Percentiles rank a stretch among this genome's conserved stretches.
Conservation (phyloP, 129 eudicot genomes). For the Flaveria robusta region DNA sequence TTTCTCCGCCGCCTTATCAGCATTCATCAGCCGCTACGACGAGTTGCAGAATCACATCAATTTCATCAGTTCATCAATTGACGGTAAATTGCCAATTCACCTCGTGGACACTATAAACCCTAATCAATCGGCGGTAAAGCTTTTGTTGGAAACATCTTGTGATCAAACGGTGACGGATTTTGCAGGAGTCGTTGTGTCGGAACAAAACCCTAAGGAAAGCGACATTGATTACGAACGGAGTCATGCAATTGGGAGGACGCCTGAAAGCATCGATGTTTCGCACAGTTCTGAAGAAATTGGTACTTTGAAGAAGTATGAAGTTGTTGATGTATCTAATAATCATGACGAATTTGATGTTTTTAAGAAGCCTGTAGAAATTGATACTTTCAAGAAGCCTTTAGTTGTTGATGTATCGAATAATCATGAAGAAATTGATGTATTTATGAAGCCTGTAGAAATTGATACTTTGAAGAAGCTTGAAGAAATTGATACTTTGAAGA, state of each 20-base stretch:
- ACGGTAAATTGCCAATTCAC: slow-evolving; percentile 36
- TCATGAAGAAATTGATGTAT: background rate
- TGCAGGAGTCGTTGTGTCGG: slow-evolving; percentile 5
- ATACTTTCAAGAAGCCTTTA: background rate
- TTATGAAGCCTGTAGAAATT: background rate
- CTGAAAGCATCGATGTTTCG: background rate
- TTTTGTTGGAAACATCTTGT: background rate
- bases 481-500: slow-evolving; percentile 1
- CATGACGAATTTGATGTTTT: background rate
- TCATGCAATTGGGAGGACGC: background rate
- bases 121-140: slow-evolving; percentile 1
- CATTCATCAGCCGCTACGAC: slow-evolving; percentile 56
- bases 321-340: background rate
- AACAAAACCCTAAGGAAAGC: slow-evolving; percentile 22
- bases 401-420: background rate
- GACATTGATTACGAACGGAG: slow-evolving; percentile 16
- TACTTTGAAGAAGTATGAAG: slow-evolving; percentile 3
- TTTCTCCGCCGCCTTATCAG: slow-evolving; percentile 51
- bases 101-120: background rate
- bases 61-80: slow-evolving; percentile 38
- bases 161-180: background rate
- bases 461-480: background rate
- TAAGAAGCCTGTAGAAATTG: background rate
- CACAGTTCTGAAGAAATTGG: slow-evolving; percentile 12
- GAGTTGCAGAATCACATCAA: slow-evolving; percentile 52